A percentile compares a stretch with the other conserved stretches of the same genome.
Conservation (phyloP, 176 grass and related monocot species). For the Musa itinerans region DNA sequence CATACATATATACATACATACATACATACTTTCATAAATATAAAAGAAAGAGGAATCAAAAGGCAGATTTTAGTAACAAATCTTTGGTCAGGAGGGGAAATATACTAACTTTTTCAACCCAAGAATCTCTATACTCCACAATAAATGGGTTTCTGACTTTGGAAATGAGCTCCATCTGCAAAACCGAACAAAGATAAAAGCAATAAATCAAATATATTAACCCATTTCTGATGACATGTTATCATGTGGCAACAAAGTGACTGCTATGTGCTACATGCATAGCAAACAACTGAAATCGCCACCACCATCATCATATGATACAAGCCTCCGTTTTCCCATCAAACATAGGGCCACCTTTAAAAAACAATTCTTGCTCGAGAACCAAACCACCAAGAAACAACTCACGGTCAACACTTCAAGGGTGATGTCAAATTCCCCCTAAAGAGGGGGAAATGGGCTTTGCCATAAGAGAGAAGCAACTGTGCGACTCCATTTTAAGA, state of each 20-base stretch:
- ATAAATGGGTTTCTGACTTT: constrained; percentile 87
- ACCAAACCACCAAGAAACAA: background rate
- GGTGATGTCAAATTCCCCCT: background rate
- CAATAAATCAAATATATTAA: background rate
- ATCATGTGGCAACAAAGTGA: background rate
- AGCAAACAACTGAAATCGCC: background rate
- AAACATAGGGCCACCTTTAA: background rate
- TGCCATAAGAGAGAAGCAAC: background rate
- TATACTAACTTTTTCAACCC: constrained; percentile 75
- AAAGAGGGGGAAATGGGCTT: too few species aligned
- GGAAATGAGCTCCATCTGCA: constrained; percentile 88
- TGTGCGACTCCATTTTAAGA: background rate
- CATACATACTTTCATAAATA: too few species aligned
- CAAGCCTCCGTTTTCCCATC: background rate
- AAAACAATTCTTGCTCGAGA: background rate
- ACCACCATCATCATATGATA: background rate
- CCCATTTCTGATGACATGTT: background rate
- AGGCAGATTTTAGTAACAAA: background rate
- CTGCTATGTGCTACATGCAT: background rate
- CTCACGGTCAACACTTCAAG: background rate
- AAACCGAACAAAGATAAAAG: constrained; percentile 10
- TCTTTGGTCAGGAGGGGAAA: background rate
- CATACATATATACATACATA: too few species aligned
- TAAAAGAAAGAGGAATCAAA: too few species aligned
- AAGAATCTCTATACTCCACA: constrained; percentile 92